These are phyloP conservation scores for Eucalyptus curtisii DNA, from an alignment of 345 rosid species.

Conservation along the genomic window DNA sequence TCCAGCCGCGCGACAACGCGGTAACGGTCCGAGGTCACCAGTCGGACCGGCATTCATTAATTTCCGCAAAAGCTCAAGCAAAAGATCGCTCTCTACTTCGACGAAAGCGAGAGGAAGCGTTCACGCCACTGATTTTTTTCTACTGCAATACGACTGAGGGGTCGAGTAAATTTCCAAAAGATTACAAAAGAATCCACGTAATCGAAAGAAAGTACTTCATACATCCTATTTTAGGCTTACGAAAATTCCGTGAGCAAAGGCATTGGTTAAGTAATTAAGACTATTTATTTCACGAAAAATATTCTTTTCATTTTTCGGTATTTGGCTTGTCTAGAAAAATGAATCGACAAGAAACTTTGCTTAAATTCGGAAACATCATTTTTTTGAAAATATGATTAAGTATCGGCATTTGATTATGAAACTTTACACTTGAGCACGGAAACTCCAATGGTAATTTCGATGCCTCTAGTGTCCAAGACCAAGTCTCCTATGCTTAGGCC, in stretches of 20 bases:
- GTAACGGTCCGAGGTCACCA: background rate
- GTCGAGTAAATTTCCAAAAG: background rate
- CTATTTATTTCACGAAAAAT: no score
- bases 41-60: background rate
- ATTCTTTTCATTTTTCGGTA: no score
- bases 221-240: background rate
- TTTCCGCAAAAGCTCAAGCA: background rate
- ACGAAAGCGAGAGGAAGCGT: background rate
- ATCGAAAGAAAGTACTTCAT: background rate
- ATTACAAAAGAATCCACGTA: background rate
- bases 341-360: accelerated
- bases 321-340: background rate
- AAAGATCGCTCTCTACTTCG: background rate
- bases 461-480: no score
- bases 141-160: background rate
- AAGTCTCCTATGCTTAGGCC: background rate
- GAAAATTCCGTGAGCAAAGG: background rate
- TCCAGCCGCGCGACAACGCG: background rate
- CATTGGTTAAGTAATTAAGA: no score
- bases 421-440: background rate
- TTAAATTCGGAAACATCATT: no score
- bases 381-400: no score
- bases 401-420: accelerated
- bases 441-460: background rate
- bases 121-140: background rate